Percentiles rank a stretch among this genome's conserved stretches.
Evolutionary conservation across 2,329 filamentous ascomycete species (phyloP).

Genomic region (Ascosphaera aggregata): DNA sequence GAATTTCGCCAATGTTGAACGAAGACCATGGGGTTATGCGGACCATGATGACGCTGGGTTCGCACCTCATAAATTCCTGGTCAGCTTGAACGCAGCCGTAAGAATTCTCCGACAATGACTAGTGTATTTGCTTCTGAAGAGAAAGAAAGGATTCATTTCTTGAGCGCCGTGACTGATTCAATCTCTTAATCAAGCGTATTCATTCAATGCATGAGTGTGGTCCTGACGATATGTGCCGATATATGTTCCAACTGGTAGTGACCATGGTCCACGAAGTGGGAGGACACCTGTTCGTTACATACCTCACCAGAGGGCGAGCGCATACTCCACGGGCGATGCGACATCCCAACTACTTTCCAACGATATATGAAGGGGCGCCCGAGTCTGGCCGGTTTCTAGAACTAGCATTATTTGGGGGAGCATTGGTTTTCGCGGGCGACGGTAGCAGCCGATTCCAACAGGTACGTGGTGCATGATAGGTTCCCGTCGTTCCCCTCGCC

Average conservation of each 20-base stretch:
- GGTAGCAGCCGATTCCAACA: not conserved
- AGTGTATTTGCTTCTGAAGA: no score
- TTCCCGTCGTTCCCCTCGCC: not conserved
- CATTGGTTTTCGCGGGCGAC: not conserved
- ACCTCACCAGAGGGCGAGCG: not conserved
- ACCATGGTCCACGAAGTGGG: not conserved
- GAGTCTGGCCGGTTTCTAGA: not conserved
- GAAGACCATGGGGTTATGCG: not conserved
- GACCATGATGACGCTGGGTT: not conserved
- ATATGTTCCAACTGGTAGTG: not conserved
- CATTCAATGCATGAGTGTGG: not conserved
- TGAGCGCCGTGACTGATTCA: not conserved
- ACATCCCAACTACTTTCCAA: not conserved
- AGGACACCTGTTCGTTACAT: not conserved
- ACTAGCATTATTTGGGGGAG: not conserved
- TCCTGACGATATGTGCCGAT: not conserved
- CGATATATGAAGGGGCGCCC: not conserved
- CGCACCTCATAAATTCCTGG: not conserved
- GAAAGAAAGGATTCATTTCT: no score
- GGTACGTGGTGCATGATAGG: not conserved
- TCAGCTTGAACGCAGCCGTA: not conserved
- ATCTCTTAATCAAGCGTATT: not conserved
- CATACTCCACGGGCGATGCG: not conserved
- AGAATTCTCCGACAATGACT: no score
- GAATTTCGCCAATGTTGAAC: not conserved